Conservation (phyloP, 192 early-diverging fungal genomes). For the Gonapodya sp. region DNA sequence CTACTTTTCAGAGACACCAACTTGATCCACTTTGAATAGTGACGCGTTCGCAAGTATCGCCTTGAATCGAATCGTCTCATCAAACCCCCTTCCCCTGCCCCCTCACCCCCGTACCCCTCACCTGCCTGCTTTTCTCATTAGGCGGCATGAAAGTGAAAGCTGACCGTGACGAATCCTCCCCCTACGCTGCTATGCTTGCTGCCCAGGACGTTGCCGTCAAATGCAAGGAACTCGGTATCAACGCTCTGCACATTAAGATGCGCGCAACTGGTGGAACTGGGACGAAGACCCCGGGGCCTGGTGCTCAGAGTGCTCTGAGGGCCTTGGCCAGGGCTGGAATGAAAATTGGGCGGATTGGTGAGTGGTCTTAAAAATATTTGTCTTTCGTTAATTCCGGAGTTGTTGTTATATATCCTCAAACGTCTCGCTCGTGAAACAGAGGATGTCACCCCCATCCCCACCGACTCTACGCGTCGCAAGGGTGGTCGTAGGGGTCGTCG, state of each 20-base stretch:
- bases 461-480: constrained; percentile 96
- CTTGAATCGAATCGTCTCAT: too few relatives aligned
- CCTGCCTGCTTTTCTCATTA: too few relatives aligned
- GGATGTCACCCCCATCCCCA: constrained; percentile 97
- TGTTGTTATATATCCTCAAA: too few relatives aligned
- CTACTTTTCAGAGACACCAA: too few relatives aligned
- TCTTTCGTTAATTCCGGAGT: neutral
- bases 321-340: constrained; percentile 97
- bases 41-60: too few relatives aligned
- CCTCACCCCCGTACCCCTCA: too few relatives aligned
- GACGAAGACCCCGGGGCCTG: constrained; percentile 94
- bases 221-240: constrained; percentile 99
- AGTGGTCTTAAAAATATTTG: constrained; percentile 12
- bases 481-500: constrained; percentile 99
- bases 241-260: constrained; percentile 98
- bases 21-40: too few relatives aligned
- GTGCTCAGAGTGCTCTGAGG: constrained; percentile 96
- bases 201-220: constrained; percentile 95
- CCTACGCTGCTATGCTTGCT: constrained; percentile 99
- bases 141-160: constrained; percentile 99
- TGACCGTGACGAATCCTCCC: constrained; percentile 99
- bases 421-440: constrained; percentile 40
- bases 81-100: too few relatives aligned
- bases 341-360: constrained; percentile 96
- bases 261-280: constrained; percentile 99